Conservation (phyloP, 345 rosid species). For the Brassica juncea region DNA sequence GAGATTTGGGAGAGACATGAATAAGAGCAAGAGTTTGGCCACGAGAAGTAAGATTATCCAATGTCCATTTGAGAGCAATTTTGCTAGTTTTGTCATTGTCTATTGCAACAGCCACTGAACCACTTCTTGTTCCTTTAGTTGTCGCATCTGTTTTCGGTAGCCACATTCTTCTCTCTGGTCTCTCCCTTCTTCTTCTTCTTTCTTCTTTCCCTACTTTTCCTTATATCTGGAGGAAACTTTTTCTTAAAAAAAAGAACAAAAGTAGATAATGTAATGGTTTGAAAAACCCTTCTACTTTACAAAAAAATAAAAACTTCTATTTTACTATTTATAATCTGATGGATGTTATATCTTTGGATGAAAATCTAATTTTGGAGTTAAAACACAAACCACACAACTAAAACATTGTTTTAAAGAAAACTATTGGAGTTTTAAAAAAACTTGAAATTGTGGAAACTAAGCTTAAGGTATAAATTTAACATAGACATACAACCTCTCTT, state of each 20-base stretch:
- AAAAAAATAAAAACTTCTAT: neutral
- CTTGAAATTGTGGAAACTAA: neutral
- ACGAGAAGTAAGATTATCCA: neutral
- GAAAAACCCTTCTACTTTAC: neutral
- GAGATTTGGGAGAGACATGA: neutral
- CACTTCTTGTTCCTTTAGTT: neutral
- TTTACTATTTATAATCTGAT: neutral
- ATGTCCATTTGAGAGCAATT: neutral
- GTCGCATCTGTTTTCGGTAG: neutral
- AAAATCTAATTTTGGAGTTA: neutral
- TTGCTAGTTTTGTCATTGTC: neutral
- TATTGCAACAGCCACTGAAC: neutral
- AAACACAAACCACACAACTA: neutral
- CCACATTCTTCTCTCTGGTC: neutral
- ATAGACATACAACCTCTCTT: neutral
- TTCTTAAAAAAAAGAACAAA: neutral
- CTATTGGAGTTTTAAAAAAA: neutral
- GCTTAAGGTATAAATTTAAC: neutral
- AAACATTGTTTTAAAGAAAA: neutral
- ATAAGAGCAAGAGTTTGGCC: neutral
- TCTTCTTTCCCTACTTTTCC: neutral
- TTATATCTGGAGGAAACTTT: neutral
- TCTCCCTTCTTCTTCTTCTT: neutral
- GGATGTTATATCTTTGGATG: neutral
- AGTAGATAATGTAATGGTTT: neutral